These are phyloP conservation scores for Fraxinus latifolia DNA, from an alignment of 305 asterid genomes.

Conservation along the genomic window DNA sequence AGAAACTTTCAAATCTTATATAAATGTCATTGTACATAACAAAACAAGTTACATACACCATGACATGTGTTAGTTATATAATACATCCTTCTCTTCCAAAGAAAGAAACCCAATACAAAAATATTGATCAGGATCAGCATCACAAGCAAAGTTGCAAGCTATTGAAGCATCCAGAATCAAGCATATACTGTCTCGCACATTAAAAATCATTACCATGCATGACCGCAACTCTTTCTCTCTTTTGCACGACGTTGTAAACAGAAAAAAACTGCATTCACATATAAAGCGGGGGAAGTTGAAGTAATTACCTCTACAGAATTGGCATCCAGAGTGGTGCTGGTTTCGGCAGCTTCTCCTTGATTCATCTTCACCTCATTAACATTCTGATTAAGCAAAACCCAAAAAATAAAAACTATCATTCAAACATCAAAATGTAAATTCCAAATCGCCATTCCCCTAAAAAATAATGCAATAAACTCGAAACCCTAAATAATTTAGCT, in stretches of 20 bases:
- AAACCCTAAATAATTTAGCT: slow-evolving; percentile 38
- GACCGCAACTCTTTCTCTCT: neutral
- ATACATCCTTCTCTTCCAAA: slow-evolving; percentile 2
- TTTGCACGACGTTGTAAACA: neutral
- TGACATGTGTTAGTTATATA: neutral
- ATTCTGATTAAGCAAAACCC: slow-evolving; percentile 27
- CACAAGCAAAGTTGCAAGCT: neutral
- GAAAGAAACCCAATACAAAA: neutral
- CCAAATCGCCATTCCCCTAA: neutral
- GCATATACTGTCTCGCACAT: neutral
- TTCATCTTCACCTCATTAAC: slow-evolving; percentile 54
- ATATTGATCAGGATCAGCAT: neutral
- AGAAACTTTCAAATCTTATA: slow-evolving; percentile 7
- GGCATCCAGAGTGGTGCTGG: slow-evolving; percentile 34
- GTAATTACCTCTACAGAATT: slow-evolving; percentile 59
- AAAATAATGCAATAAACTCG: slow-evolving; percentile 16
- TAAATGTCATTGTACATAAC: neutral
- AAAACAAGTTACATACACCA: neutral
- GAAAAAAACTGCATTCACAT: neutral
- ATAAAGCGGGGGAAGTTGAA: neutral
- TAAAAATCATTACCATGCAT: neutral
- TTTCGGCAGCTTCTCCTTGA: slow-evolving; percentile 59
- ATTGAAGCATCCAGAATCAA: slow-evolving; percentile 12
- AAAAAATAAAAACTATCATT: slow-evolving; percentile 12
- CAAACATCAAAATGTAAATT: neutral